Evolutionary conservation across 768 basidiomycete species (phyloP).

Genomic region (Lentinula edodes): DNA sequence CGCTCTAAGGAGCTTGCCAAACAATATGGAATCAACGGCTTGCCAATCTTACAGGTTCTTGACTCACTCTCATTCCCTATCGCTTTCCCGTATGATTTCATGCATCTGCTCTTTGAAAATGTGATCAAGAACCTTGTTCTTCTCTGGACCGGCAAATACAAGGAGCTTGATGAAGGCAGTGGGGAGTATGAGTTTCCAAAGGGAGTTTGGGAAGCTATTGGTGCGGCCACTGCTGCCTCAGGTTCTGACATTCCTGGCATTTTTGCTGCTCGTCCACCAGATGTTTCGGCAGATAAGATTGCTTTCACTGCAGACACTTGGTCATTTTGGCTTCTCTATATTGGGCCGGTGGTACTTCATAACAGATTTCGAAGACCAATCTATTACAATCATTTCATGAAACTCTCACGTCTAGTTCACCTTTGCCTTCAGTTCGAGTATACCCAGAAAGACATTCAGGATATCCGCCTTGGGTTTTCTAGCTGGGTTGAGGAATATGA

Average conservation of each 20-base stretch:
- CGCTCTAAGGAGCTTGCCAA: background rate
- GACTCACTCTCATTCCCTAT: conserved; percentile 19
- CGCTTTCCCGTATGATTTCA: conserved; percentile 31
- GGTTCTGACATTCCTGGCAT: conserved; percentile 19
- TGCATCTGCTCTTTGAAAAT: conserved; percentile 34
- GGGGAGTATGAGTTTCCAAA: conserved; percentile 24
- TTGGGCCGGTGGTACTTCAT: conserved; percentile 22
- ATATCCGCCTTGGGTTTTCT: conserved; percentile 12
- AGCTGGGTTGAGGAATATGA: conserved; percentile 25
- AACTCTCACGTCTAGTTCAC: conserved; percentile 21
- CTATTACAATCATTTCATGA: conserved; percentile 28
- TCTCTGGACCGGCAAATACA: conserved; percentile 35
- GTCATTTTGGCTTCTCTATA: conserved; percentile 22
- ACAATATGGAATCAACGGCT: conserved; percentile 19
- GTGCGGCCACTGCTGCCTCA: conserved; percentile 17
- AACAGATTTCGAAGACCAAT: conserved; percentile 13
- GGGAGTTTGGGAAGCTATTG: conserved; percentile 33
- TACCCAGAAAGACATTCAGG: conserved; percentile 2
- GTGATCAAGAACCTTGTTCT: conserved; percentile 1
- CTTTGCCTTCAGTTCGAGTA: conserved; percentile 23
- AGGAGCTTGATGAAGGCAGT: conserved; percentile 25
- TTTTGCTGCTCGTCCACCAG: conserved; percentile 22
- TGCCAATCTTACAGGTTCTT: conserved; percentile 17
- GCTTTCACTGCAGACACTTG: conserved; percentile 22
- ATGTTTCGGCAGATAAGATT: conserved; percentile 14